Base-by-base conservation (phyloP, 495 filamentous ascomycete species). In the Rusavskia elegans region DNA sequence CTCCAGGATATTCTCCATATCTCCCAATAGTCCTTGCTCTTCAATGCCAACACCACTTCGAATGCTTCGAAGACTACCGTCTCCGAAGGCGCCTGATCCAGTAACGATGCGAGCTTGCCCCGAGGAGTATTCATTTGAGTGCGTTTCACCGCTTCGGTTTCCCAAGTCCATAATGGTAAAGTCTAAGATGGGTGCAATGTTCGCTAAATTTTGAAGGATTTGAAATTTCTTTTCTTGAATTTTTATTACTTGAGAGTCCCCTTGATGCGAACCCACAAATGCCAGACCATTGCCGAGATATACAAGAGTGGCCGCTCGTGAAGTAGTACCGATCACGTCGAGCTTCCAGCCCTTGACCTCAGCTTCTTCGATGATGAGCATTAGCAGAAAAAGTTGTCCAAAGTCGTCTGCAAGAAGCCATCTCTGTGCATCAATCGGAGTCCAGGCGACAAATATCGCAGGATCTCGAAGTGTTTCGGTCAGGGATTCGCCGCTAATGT, bases 111-210 rank as follows among this genome's bases (percentile, higher is more conserved):
- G 77, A 50, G 92, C 89, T 68, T 97, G 93, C 1, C 93, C 93
- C 5, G 90, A 94, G 0, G 89, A 95, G 49, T 81, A 96, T 61
- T 93, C 88, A 57, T 92, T 93, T 0, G 77, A 81, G 37, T 85
- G 79, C 25, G 79, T 80, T 54, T 90, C 86, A 44, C 79, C 80
- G 48, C 81, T 77, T 25, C 87, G 76, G 55, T 83, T 89, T 0
- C 89, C 89, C 71, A 96, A 82, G 61, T 97, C 90, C 85, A 97
- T 93, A 11, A 97, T 78, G 5, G 83, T 83, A 50, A 97, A 95
- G 60, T 99, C 92, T 14, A 95, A 65, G 41, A 97, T 85, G 1
- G 92, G 92, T 0, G 85, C 89, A 62, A 95, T 84, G 59, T 93
- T 97, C 10, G 78, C 67, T 49, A 96, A 66, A 0, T 79, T 84